Conservation (phyloP, 805 yeast species). For the Ogataea philodendri region DNA sequence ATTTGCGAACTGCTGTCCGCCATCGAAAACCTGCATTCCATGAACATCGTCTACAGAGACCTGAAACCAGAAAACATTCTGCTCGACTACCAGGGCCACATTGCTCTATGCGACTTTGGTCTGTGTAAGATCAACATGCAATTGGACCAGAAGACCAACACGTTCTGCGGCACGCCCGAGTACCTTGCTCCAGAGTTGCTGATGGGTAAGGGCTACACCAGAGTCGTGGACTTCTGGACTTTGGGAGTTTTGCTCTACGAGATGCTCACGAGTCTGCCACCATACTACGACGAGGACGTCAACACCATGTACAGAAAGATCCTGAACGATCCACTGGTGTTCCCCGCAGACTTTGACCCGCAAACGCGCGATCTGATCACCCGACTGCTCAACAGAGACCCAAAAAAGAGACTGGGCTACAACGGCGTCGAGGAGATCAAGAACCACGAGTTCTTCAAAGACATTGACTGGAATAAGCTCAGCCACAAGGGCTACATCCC, state of each 20-base stretch:
- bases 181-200: conserved; percentile 93
- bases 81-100: conserved; percentile 94
- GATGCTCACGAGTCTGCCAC: conserved; percentile 96
- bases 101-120: conserved; percentile 96
- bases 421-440: conserved; percentile 84
- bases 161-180: conserved; percentile 98
- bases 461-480: conserved; percentile 86
- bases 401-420: conserved; percentile 69
- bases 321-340: conserved; percentile 79
- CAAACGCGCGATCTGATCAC: conserved; percentile 80
- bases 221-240: conserved; percentile 99
- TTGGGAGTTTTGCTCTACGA: conserved; percentile 90
- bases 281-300: conserved; percentile 92
- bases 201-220: conserved; percentile 89
- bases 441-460: conserved; percentile 79
- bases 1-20: conserved; percentile 94
- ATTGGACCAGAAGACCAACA: conserved; percentile 77
- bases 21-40: conserved; percentile 83
- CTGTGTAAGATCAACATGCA: conserved; percentile 94
- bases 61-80: conserved; percentile 94
- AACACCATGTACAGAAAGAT: conserved; percentile 93
- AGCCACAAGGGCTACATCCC: conserved; percentile 87
- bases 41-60: conserved; percentile 93
- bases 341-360: conserved; percentile 83
- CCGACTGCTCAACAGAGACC: conserved; percentile 80